Conservation (phyloP, 2,329 filamentous ascomycete genomes). For the Monilinia polystroma region DNA sequence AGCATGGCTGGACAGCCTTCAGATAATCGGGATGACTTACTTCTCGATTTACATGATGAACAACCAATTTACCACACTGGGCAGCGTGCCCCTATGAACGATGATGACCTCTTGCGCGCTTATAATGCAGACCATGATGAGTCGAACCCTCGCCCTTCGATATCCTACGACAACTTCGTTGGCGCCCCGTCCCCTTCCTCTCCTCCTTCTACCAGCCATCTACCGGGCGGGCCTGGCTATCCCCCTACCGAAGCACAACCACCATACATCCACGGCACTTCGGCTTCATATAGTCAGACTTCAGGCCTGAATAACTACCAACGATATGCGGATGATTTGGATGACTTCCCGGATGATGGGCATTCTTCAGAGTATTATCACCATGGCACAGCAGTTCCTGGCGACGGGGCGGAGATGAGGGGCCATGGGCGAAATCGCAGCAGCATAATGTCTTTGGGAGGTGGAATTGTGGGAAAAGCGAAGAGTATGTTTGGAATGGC, state of each 20-base stretch:
- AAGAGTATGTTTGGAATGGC: constrained; percentile 91
- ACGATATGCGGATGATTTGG: constrained; percentile 83
- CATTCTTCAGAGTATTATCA: constrained; percentile 74
- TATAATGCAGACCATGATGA: constrained; percentile 64
- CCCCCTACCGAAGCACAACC: constrained; percentile 28
- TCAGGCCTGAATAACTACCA: constrained; percentile 86
- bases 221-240: constrained; percentile 39
- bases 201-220: constrained; percentile 45
- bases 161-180: constrained; percentile 94
- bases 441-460: constrained; percentile 83
- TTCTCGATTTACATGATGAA: constrained; percentile 73
- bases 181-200: constrained; percentile 60
- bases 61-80: constrained; percentile 72
- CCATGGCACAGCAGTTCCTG: constrained; percentile 60
- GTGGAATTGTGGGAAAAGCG: constrained; percentile 79
- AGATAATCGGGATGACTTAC: constrained; percentile 53
- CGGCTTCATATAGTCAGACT: constrained; percentile 59
- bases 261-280: constrained; percentile 32
- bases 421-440: constrained; percentile 73
- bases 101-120: constrained; percentile 74
- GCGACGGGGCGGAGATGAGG: constrained; percentile 52
- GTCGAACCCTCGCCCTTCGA: constrained; percentile 70
- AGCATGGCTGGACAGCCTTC: constrained; percentile 62
- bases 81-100: constrained; percentile 73
- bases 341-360: constrained; percentile 76